Evolutionary conservation across 1,284 basidiomycete species (phyloP).

Genomic region (Apiotrichum mycotoxinovorans): DNA sequence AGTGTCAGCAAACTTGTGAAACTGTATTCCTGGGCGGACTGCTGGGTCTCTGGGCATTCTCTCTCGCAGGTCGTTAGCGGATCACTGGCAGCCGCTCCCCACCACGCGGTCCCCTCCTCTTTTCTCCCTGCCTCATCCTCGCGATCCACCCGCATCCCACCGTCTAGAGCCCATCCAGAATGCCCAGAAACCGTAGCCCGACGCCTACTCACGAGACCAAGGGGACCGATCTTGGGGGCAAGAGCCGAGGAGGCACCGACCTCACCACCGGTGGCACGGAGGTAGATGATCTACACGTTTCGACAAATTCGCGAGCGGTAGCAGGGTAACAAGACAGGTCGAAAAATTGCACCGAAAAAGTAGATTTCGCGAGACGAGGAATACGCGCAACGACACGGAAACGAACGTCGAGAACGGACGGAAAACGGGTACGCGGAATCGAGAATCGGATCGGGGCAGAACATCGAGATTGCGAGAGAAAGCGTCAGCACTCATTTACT

Average conservation of each 20-base stretch:
- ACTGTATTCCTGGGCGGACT: background rate
- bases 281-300: constrained; percentile 79
- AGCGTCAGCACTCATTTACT: background rate
- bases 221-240: constrained; percentile 99
- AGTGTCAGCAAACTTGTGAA: background rate
- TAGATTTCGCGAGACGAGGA: background rate
- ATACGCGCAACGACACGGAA: too few species aligned
- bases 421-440: too few species aligned
- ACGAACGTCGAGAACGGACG: too few species aligned
- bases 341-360: background rate
- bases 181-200: background rate
- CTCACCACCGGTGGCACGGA: constrained; percentile 98
- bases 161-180: background rate
- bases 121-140: too few species aligned
- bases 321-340: background rate
- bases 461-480: background rate
- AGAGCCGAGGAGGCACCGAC: constrained; percentile 98
- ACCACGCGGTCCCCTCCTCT: too few species aligned
- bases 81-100: too few species aligned
- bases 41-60: background rate
- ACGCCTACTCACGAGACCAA: constrained; percentile 82
- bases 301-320: background rate
- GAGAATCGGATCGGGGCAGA: too few species aligned
- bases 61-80: too few species aligned
- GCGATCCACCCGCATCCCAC: background rate